Evolutionary conservation across 768 basidiomycete species (phyloP).

Genomic region (Lepiota subincarnata): DNA sequence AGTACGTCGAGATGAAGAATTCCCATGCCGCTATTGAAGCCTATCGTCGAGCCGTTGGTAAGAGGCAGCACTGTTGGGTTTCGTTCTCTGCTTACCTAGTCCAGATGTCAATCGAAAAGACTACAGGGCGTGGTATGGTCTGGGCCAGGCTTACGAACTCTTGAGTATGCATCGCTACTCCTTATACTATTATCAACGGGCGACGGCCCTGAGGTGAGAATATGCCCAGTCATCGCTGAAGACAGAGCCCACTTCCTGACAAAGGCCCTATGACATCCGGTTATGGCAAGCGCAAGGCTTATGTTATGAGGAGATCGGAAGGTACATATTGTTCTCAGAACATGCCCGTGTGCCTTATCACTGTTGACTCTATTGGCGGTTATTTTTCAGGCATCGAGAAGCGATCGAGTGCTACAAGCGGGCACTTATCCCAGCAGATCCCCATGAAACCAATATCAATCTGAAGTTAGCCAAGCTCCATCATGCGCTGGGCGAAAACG

Average conservation of each 20-base stretch:
- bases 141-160: constrained; percentile 96
- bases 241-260: not conserved
- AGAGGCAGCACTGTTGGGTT: constrained; percentile 20
- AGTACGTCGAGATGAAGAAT: constrained; percentile 98
- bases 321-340: constrained; percentile 36
- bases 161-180: constrained; percentile 97
- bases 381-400: constrained; percentile 62
- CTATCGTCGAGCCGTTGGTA: constrained; percentile 92
- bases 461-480: constrained; percentile 73
- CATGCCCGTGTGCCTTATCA: not conserved
- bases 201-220: constrained; percentile 80
- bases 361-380: not conserved
- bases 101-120: constrained; percentile 95
- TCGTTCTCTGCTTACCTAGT: not conserved
- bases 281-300: constrained; percentile 94
- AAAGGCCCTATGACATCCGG: constrained; percentile 90
- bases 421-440: constrained; percentile 78
- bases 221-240: constrained; percentile 1
- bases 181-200: constrained; percentile 93
- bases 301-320: constrained; percentile 89
- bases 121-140: constrained; percentile 97
- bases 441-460: constrained; percentile 69
- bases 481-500: constrained; percentile 58
- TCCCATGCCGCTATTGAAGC: constrained; percentile 98
- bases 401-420: constrained; percentile 91